Evolutionary conservation across 1,284 basidiomycete genomes (phyloP), one percentile per base, ranked within the genome.

Genomic region (Ganoderma multipileum): DNA sequence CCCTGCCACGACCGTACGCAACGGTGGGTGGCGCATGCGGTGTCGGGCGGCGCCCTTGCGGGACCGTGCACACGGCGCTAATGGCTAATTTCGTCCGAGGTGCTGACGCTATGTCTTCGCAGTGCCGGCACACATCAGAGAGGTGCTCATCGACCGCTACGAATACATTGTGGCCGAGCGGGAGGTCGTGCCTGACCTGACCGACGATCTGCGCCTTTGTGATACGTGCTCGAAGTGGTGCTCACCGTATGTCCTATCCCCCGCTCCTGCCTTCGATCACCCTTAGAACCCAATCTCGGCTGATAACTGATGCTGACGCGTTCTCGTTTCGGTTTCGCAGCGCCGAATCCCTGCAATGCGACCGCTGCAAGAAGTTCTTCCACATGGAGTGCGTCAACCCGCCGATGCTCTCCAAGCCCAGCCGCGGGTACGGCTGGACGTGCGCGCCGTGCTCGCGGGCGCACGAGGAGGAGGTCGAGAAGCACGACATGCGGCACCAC

Each of bases 381-480:
- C 97, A 99, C 81, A 98, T 99, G 94, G 81, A 85, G 68, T 99
- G 97, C 77, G 91, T 98, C 64, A 92, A 92, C 70, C 97, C 98
- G 28, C 97, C 97, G 2, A 84, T 99, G n/a, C 83, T 87, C n/a
- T 93, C 93, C 3, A 99, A 99, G 80, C 98, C 97, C 2, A 95
- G 96, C 23, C 91, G 96, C 72, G 98, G 98, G 30, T 99, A 98
- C 82, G 96, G 95, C 41, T 99, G 97, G 97, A 96, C 95, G 4
- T 99, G 98, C 76, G 95, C 95, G 0, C 93, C 95, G 0, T 99
- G 97, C 79, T 95, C 96, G 3, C 88, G 90, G 62, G 87, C 90
- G 75, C 93, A 97, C 76, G 95, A 95, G 75, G 93, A 96, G 76
- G 92, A 95, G 76, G 94, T 97, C 39, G 93, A 95, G 73, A 87